Percentiles rank a stretch among this genome's conserved stretches.
These are phyloP conservation scores for Graphiopsis chlorocephala DNA, from an alignment of 2,329 filamentous ascomycete species.

Conservation along the genomic window DNA sequence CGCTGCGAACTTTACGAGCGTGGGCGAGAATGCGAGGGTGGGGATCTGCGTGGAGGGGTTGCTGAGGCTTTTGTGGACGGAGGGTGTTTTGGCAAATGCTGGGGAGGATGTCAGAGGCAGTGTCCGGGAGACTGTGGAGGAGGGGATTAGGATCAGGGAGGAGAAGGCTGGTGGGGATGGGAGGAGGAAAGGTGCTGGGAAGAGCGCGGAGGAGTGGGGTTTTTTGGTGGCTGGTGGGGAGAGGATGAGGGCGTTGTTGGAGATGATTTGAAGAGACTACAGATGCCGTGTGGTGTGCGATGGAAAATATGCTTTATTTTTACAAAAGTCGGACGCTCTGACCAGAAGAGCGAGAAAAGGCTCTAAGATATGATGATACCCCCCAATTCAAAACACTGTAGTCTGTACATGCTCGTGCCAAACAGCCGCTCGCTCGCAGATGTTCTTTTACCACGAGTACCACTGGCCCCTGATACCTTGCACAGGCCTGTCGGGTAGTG, in stretches of 20 bases:
- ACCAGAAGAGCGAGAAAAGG: background rate
- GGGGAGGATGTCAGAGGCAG: slow-evolving; percentile 27
- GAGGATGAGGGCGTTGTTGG: slow-evolving; percentile 28
- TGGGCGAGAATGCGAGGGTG: slow-evolving; percentile 70
- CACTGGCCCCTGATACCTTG: slow-evolving; percentile 77
- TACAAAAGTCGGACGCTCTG: slow-evolving; percentile 4
- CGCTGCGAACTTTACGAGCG: slow-evolving; percentile 58
- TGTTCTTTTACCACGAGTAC: slow-evolving; percentile 72
- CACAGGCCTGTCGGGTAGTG: slow-evolving; percentile 81
- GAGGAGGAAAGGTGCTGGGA: slow-evolving; percentile 43
- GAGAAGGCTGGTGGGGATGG: slow-evolving; percentile 43
- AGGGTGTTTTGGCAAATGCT: slow-evolving; percentile 28
- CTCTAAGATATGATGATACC: slow-evolving; percentile 2
- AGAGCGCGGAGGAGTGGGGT: slow-evolving; percentile 32
- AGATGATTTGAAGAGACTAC: slow-evolving; percentile 1
- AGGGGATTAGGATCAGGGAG: slow-evolving; percentile 53
- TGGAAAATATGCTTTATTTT: background rate
- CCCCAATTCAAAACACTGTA: background rate
- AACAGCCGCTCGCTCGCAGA: background rate
- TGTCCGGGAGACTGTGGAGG: slow-evolving; percentile 48
- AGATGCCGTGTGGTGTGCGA: background rate
- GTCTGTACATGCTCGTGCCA: background rate
- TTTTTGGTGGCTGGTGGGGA: slow-evolving; percentile 36
- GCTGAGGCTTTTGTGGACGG: slow-evolving; percentile 51
- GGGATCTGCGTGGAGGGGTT: slow-evolving; percentile 66